Evolutionary conservation across 768 basidiomycete genomes (phyloP), one percentile per base, ranked within the genome.

Genomic region (Termitomyces sp.): DNA sequence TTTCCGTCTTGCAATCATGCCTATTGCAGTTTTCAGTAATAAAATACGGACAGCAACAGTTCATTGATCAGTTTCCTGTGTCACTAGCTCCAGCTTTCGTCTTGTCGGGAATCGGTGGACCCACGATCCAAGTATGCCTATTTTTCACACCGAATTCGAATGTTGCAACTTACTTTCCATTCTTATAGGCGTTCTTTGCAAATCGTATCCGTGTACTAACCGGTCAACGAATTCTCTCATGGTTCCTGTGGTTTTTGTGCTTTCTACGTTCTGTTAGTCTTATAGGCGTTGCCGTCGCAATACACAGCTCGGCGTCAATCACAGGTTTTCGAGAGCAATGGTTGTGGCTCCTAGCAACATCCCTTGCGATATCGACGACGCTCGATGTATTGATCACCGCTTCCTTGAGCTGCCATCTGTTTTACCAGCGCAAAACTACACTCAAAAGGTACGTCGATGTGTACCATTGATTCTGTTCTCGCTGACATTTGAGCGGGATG

Each of bases 171-270:
- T 21, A 37, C 8, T 40, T n/a, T n/a, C n/a, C 7, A 32, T 55
- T 27, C 31, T 11, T 40, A 35, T 21, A 62, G 61, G 55, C 58
- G 12, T 62, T 62, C 46, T 62, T 62, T 21, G 52, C 51, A 21
- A 37, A 59, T 17, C 55, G 61, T 16, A 44, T 62, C 19, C 40
- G 25, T 11, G 47, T 32, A 8, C 54, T 62, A 3, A 25, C 48
- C 3, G 32, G 10, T 17, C 48, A 49, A 35, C 21, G 3, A 17
- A 35, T 23, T 0, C 10, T 35, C 14, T 25, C 34, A 4, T 35
- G 48, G 32, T 49, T 17, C 16, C 34, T 49, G 9, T 59, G 54
- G 58, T 7, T 42, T 2, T 45, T 59, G 48, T 25, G 53, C 27
- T 8, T 56, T 27, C 16, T 59, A 27, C 54, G 54, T 10, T 51